Evolutionary conservation across 2,329 filamentous ascomycete species (phyloP).

Genomic region (Colletotrichum sp.): DNA sequence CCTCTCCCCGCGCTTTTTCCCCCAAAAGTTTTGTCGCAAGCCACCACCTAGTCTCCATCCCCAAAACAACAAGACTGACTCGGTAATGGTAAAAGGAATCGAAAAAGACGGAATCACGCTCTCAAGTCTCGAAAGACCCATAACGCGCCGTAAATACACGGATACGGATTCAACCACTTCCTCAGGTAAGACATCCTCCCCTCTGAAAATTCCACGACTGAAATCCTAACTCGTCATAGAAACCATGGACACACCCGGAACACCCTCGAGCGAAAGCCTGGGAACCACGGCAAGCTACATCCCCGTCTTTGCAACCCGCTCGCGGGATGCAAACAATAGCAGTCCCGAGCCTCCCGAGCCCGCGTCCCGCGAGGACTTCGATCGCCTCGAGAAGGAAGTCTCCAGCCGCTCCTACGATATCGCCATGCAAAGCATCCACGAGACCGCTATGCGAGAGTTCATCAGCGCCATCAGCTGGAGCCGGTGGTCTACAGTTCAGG

Average conservation of each 20-base stretch:
- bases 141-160: background rate
- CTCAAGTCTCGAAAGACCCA: background rate
- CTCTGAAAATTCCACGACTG: background rate
- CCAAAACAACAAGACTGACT: background rate
- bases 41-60: background rate
- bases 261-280: background rate
- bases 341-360: background rate
- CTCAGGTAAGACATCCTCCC: background rate
- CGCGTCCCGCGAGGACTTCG: background rate
- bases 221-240: background rate
- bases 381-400: background rate
- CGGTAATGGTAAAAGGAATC: background rate
- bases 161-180: background rate
- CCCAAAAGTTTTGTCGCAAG: background rate
- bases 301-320: background rate
- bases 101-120: background rate
- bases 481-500: accelerated
- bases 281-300: background rate
- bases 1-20: background rate
- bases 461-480: background rate
- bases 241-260: background rate
- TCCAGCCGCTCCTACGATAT: background rate
- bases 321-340: background rate
- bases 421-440: background rate
- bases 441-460: background rate